Base-by-base conservation (phyloP, 257 asterid genomes). In the Anisodus acutangulus region DNA sequence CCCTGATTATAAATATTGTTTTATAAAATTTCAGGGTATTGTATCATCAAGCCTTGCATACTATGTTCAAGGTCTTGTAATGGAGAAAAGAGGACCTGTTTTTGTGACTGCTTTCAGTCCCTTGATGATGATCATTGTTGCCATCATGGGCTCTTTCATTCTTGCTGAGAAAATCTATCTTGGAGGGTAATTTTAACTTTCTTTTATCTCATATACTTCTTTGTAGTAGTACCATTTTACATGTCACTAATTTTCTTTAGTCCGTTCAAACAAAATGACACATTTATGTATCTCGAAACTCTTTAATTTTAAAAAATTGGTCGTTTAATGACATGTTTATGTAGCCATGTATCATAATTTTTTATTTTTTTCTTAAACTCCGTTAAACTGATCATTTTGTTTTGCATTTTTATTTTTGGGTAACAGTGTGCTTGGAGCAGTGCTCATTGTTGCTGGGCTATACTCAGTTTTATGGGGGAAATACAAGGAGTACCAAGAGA, bases 101-200 rank as follows among this genome's bases (percentile, higher is more conserved):
- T 92, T 92, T 82, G 95, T 88, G 3, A 92, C 93, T 69, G 90
- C 95, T 43, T 92, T 92, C 83, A 90, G 91, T 79, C 95, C 95
- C 26, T 82, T 92, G 82, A 88, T 89, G 91, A 92, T 90, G 93
- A 86, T 92, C 51, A 82, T 92, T 80, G 95, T 90, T 54, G 95
- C 95, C 4, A 88, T 90, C 80, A 85, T 92, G 92, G 92, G 93
- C 1, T 86, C 92, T 62, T 90, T 92, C 85, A 88, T 92, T 81
- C 86, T 92, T 82, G 88, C 91, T 71, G 93, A 92, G 43, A 88
- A 92, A 53, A 90, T 90, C 53, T 90, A 87, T 79, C 85, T 90
- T 79, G 95, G 95, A 90, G 92, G 92, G 95, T 92, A 87, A 87
- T 49, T 83, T 11, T 82, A 22, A 66, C 15, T 41, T 22, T 60